These are phyloP conservation scores for Clarireedia hainanense DNA, from an alignment of 2,329 filamentous ascomycete species.

Conservation along the genomic window DNA sequence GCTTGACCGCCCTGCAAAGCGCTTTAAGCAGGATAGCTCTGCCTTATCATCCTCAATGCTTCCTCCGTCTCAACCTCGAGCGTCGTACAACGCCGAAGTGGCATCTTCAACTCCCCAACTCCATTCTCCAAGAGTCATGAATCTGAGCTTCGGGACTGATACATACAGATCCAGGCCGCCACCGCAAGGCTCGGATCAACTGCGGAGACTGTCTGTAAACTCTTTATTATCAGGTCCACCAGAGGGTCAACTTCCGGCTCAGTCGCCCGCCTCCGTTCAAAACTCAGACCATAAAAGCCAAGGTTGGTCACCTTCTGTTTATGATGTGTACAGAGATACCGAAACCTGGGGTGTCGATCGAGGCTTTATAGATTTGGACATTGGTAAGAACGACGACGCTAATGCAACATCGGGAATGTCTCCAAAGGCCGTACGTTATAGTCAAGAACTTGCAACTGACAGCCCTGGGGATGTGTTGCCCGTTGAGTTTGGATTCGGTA, in stretches of 20 bases:
- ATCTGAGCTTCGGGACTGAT: not conserved
- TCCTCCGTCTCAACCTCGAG: not conserved
- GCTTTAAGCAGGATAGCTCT: constrained; percentile 15
- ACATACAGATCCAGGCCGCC: not conserved
- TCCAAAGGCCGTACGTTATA: constrained; percentile 29
- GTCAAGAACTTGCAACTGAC: constrained; percentile 19
- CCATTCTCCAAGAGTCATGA: too few relatives aligned
- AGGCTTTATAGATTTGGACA: constrained; percentile 61
- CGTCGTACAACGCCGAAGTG: not conserved
- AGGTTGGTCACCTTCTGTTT: not conserved
- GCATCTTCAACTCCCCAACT: not conserved
- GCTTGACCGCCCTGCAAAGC: constrained; percentile 17
- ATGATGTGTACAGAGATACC: constrained; percentile 29
- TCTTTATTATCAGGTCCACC: constrained; percentile 52
- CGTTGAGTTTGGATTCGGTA: constrained; percentile 40
- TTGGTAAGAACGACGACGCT: constrained; percentile 62
- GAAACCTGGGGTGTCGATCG: constrained; percentile 63
- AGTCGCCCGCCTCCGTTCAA: not conserved
- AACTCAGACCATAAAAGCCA: not conserved
- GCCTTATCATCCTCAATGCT: not conserved
- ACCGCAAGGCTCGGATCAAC: constrained; percentile 25
- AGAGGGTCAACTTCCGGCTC: constrained; percentile 9
- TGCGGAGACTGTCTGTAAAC: constrained; percentile 54
- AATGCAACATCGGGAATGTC: constrained; percentile 51
- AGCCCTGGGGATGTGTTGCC: constrained; percentile 27